phyloP scores from a whole-genome alignment of 208 protist species.

The Wallacemonas sp. region DNA sequence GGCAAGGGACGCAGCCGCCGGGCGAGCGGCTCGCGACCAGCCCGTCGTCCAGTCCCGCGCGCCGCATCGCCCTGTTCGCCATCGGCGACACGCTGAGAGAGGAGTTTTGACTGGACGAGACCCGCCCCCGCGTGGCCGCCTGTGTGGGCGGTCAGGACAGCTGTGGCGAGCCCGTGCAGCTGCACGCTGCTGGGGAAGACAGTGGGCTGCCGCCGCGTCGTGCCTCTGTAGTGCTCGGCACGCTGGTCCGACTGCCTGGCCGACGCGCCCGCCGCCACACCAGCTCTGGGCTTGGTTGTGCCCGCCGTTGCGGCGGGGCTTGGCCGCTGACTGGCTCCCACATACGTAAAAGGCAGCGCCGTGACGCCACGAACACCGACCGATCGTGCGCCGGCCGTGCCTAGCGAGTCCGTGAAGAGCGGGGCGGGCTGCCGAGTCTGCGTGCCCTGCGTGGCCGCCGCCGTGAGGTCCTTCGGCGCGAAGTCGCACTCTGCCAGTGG shows the following conservation, averaged over 20 bases:
- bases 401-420: conserved; percentile 11
- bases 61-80: no score
- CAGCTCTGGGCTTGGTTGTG: no score
- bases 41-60: neutral
- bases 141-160: neutral
- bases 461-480: neutral
- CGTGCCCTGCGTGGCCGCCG: neutral
- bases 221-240: neutral
- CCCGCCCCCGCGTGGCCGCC: neutral
- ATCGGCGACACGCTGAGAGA: conserved; percentile 7
- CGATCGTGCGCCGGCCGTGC: neutral
- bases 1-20: conserved; percentile 15
- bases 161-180: neutral
- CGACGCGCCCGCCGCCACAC: neutral
- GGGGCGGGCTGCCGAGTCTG: neutral
- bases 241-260: neutral
- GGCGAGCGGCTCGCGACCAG: neutral
- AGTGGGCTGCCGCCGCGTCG: neutral
- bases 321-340: conserved; percentile 12
- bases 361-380: no score
- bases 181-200: conserved; percentile 7
- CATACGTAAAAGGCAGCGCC: conserved; percentile 4
- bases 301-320: no score
- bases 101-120: conserved; percentile 8
- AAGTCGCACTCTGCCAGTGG: conserved; percentile 22